Conservation (phyloP, 805 yeast species). For the Starmerella cellae region DNA sequence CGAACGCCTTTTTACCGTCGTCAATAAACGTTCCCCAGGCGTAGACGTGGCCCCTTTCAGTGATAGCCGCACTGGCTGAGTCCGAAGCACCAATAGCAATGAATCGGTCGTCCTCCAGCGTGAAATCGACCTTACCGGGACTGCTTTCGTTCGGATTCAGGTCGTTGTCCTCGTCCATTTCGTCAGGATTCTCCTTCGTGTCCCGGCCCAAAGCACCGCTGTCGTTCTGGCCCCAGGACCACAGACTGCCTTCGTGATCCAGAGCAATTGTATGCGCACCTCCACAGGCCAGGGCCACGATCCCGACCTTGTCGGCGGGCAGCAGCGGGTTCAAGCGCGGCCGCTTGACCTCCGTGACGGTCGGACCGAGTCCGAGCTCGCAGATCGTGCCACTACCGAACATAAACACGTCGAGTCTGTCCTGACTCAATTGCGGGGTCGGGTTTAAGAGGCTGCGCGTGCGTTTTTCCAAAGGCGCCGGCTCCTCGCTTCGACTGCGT, state of each 20-base stretch:
- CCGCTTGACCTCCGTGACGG: conserved; percentile 84
- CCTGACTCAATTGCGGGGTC: conserved; percentile 8
- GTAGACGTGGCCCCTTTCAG: conserved; percentile 73
- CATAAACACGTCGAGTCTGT: conserved; percentile 58
- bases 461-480: conserved; percentile 12
- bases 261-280: conserved; percentile 89
- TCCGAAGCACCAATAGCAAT: conserved; percentile 86
- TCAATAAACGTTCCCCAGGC: conserved; percentile 92
- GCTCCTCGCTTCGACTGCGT: conserved; percentile 10
- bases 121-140: conserved; percentile 60
- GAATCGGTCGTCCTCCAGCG: conserved; percentile 43
- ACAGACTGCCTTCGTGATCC: conserved; percentile 60
- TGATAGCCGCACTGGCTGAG: conserved; percentile 68
- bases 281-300: conserved; percentile 84
- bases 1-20: conserved; percentile 82
- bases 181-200: conserved; percentile 52
- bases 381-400: conserved; percentile 98
- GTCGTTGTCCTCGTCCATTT: conserved; percentile 61
- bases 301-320: conserved; percentile 45
- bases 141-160: conserved; percentile 81
- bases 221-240: conserved; percentile 99
- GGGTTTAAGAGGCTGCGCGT: conserved; percentile 12
- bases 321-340: conserved; percentile 82
- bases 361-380: conserved; percentile 95
- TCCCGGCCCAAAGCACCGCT: conserved; percentile 84